A percentile compares a stretch with the other conserved stretches of the same genome.
These are phyloP conservation scores for Coemansia sp. DNA, from an alignment of 192 early-diverging fungal species.

Conservation along the genomic window DNA sequence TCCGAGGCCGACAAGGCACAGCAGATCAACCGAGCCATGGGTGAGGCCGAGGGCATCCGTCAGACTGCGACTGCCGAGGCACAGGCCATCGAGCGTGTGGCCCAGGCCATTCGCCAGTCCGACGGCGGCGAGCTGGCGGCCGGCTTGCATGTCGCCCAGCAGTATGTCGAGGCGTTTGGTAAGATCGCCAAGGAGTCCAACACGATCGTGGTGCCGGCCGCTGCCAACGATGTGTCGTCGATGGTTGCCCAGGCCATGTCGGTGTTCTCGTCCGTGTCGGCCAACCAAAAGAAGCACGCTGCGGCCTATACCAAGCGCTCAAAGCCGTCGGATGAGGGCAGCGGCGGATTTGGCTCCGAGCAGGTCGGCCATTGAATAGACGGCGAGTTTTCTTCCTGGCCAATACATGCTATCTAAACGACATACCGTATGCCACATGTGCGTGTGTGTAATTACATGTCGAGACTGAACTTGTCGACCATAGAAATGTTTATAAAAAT, in stretches of 20 bases:
- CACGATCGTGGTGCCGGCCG: slow-evolving; percentile 83
- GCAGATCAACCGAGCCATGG: slow-evolving; percentile 85
- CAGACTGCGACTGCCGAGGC: slow-evolving; percentile 80
- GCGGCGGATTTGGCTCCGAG: slow-evolving; percentile 43
- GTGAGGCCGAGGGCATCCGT: slow-evolving; percentile 86
- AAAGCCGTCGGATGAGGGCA: not conserved
- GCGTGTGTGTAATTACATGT: too few species aligned
- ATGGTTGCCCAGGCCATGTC: slow-evolving; percentile 83
- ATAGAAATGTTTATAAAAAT: too few species aligned
- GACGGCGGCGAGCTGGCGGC: slow-evolving; percentile 78
- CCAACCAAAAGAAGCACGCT: slow-evolving; percentile 20
- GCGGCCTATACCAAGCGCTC: not conserved
- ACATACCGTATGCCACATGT: too few species aligned
- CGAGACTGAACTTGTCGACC: too few species aligned
- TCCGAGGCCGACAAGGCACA: slow-evolving; percentile 89
- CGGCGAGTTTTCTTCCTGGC: too few species aligned
- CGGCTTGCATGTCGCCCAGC: slow-evolving; percentile 87
- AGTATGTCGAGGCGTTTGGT: slow-evolving; percentile 93
- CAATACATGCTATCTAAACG: too few species aligned
- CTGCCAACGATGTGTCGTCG: slow-evolving; percentile 72
- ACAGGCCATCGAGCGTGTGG: slow-evolving; percentile 74
- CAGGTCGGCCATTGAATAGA: slow-evolving; percentile 35
- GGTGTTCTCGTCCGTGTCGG: slow-evolving; percentile 36
- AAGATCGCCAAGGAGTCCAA: slow-evolving; percentile 88
- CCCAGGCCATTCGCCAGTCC: slow-evolving; percentile 62